Evolutionary conservation across 2,329 filamentous ascomycete species (phyloP).

Genomic region (Trichoderma koningii): DNA sequence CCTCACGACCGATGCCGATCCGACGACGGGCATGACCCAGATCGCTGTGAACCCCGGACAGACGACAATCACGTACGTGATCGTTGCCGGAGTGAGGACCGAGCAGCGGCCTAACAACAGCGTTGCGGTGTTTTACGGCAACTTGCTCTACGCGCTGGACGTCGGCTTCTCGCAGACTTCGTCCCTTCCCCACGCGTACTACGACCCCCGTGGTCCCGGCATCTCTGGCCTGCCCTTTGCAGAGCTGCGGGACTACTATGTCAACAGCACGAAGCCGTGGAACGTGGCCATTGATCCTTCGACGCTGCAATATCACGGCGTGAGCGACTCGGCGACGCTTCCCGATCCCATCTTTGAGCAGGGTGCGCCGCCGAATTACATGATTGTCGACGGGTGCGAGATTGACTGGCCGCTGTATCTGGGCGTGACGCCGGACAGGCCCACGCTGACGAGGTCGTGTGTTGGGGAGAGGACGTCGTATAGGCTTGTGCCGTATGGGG

Average conservation of each 20-base stretch:
- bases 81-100: constrained; percentile 31
- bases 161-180: constrained; percentile 38
- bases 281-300: constrained; percentile 37
- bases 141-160: constrained; percentile 47
- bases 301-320: constrained; percentile 34
- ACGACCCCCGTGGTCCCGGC: constrained; percentile 29
- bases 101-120: constrained; percentile 39
- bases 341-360: constrained; percentile 35
- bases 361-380: constrained; percentile 39
- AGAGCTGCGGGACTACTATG: constrained; percentile 38
- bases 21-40: constrained; percentile 32
- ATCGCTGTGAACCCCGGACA: constrained; percentile 30
- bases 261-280: constrained; percentile 39
- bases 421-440: constrained; percentile 38
- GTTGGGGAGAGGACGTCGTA: constrained; percentile 38
- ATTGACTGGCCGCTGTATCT: constrained; percentile 40
- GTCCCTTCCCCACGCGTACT: constrained; percentile 32
- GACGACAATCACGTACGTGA: constrained; percentile 30
- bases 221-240: constrained; percentile 32
- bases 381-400: constrained; percentile 43
- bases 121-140: constrained; percentile 47
- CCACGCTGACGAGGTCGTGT: constrained; percentile 30
- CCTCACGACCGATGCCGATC: constrained; percentile 13
- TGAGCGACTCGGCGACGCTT: constrained; percentile 34
- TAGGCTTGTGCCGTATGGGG: constrained; percentile 48